phyloP scores from a whole-genome alignment of 805 yeast species.

The Suhomyces sp. region DNA sequence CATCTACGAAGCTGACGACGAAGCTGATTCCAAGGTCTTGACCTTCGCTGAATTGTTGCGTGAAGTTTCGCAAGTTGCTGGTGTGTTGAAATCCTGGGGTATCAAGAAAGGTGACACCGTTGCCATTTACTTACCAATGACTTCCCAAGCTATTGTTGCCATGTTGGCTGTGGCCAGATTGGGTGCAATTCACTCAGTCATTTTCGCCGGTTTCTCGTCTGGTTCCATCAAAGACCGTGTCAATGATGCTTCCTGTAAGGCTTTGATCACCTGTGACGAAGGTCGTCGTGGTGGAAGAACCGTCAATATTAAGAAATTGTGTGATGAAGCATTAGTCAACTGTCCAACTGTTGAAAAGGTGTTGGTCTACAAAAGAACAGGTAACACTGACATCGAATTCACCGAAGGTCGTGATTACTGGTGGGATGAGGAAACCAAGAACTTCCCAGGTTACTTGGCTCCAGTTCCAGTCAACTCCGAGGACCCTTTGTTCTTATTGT shows the following conservation, averaged over 20 bases:
- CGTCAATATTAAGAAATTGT: slow-evolving; percentile 76
- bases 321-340: slow-evolving; percentile 71
- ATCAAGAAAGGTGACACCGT: slow-evolving; percentile 81
- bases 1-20: slow-evolving; percentile 81
- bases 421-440: slow-evolving; percentile 71
- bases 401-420: slow-evolving; percentile 63
- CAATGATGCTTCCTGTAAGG: slow-evolving; percentile 67
- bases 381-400: slow-evolving; percentile 52
- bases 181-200: slow-evolving; percentile 84
- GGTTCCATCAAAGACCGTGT: slow-evolving; percentile 72
- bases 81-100: slow-evolving; percentile 63
- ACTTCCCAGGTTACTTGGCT: slow-evolving; percentile 68
- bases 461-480: slow-evolving; percentile 76
- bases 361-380: slow-evolving; percentile 73
- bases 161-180: slow-evolving; percentile 75
- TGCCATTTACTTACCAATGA: slow-evolving; percentile 86
- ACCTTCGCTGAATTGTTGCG: slow-evolving; percentile 71
- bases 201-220: slow-evolving; percentile 81
- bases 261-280: slow-evolving; percentile 79
- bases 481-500: slow-evolving; percentile 76
- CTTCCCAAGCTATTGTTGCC: slow-evolving; percentile 73
- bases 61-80: slow-evolving; percentile 70
- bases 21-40: slow-evolving; percentile 57
- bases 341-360: slow-evolving; percentile 70
- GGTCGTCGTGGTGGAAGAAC: slow-evolving; percentile 81